phyloP scores from a whole-genome alignment of 2,329 filamentous ascomycete genomes.

The Fusarium pseudonygamai region DNA sequence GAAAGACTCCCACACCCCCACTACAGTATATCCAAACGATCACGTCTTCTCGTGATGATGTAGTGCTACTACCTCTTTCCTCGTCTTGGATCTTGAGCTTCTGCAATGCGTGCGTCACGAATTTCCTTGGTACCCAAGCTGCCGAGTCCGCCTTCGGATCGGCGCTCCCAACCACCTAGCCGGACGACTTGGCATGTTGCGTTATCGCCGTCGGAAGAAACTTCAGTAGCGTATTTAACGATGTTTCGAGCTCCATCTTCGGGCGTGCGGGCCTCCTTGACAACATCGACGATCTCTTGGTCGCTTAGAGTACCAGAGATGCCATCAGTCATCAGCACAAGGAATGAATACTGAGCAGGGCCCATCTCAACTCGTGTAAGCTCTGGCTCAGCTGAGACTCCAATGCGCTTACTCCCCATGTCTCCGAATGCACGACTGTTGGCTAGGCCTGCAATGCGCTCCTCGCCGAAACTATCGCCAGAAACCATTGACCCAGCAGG shows the following conservation, averaged over 20 bases:
- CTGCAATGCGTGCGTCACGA: slow-evolving; percentile 81
- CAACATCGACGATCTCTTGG: slow-evolving; percentile 94
- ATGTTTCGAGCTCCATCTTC: slow-evolving; percentile 84
- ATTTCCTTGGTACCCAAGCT: slow-evolving; percentile 93
- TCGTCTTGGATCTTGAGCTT: slow-evolving; percentile 83
- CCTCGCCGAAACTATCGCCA: slow-evolving; percentile 91
- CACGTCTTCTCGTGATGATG: neutral
- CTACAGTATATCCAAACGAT: slow-evolving; percentile 3
- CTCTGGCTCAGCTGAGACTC: slow-evolving; percentile 93
- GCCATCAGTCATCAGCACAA: slow-evolving; percentile 89
- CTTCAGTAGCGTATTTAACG: slow-evolving; percentile 89
- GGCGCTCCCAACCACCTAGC: slow-evolving; percentile 74
- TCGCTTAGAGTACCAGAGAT: slow-evolving; percentile 87
- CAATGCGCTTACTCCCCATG: slow-evolving; percentile 88
- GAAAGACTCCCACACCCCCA: neutral
- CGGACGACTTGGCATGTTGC: slow-evolving; percentile 74
- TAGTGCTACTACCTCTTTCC: slow-evolving; percentile 59
- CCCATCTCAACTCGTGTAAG: slow-evolving; percentile 80
- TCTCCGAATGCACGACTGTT: slow-evolving; percentile 96
- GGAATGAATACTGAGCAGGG: slow-evolving; percentile 87
- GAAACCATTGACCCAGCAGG: slow-evolving; percentile 81
- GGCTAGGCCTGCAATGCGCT: slow-evolving; percentile 90
- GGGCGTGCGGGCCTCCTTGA: slow-evolving; percentile 93
- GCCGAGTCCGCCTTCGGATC: slow-evolving; percentile 85
- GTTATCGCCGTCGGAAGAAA: slow-evolving; percentile 73